Percentiles rank a stretch among this genome's conserved stretches.
Evolutionary conservation across 257 asterid species (phyloP).

Genomic region (Orobanche coerulescens): DNA sequence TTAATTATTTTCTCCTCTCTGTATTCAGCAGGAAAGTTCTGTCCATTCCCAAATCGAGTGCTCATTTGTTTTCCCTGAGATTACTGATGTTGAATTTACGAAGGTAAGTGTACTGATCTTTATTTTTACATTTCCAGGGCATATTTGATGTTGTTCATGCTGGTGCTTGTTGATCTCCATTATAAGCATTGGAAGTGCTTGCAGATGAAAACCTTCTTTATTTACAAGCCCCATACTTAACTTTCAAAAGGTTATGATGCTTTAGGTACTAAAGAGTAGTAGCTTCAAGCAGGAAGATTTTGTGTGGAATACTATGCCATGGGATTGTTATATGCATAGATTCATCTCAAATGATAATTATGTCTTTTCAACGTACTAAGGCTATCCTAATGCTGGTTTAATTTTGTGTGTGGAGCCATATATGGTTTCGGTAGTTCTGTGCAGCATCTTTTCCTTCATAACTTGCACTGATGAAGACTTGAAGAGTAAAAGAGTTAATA

Average conservation of each 20-base stretch:
- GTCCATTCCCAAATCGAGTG: constrained; percentile 32
- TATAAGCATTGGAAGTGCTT: constrained; percentile 13
- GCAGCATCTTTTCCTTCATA: constrained; percentile 13
- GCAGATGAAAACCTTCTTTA: background rate
- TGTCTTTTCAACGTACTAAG: background rate
- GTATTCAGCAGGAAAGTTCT: constrained; percentile 34
- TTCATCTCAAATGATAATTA: constrained; percentile 9
- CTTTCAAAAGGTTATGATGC: constrained; percentile 13
- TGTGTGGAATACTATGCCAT: background rate
- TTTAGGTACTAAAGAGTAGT: constrained; percentile 10
- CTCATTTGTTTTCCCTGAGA: constrained; percentile 32
- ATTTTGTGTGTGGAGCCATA: background rate
- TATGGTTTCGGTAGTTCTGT: background rate
- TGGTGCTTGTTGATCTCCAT: constrained; percentile 1
- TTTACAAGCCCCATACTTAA: constrained; percentile 1
- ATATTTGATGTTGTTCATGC: constrained; percentile 8
- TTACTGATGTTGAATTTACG: constrained; percentile 37
- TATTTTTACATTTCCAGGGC: constrained; percentile 5
- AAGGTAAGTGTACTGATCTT: constrained; percentile 32
- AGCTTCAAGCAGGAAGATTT: background rate
- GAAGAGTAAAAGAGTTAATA: constrained; percentile 4
- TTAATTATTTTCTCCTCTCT: constrained; percentile 18
- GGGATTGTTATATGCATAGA: constrained; percentile 4
- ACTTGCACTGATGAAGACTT: constrained; percentile 10
- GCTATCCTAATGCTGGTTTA: constrained; percentile 4